Evolutionary conservation across 2,329 filamentous ascomycete genomes (phyloP).

Genomic region (Alternaria sp.): DNA sequence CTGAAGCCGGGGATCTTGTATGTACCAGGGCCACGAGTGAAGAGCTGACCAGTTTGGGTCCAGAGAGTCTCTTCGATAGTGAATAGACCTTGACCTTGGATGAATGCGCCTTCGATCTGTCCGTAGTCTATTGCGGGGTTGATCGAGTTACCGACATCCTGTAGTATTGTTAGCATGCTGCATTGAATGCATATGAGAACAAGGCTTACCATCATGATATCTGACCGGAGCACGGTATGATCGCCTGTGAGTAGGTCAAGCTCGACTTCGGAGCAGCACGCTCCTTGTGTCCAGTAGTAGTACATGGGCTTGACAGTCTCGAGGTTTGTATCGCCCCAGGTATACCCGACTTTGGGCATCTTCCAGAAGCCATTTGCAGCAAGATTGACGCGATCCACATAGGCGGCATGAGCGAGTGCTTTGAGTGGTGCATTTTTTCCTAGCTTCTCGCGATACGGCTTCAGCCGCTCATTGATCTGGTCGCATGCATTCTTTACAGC

Average conservation of each 20-base stretch:
- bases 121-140: conserved; percentile 82
- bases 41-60: conserved; percentile 70
- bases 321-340: conserved; percentile 68
- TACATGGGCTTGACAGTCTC: conserved; percentile 72
- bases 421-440: conserved; percentile 81
- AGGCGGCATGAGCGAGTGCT: conserved; percentile 85
- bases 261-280: conserved; percentile 87
- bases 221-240: conserved; percentile 85
- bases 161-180: conserved; percentile 8
- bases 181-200: not conserved
- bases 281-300: conserved; percentile 93
- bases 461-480: conserved; percentile 84
- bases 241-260: conserved; percentile 90
- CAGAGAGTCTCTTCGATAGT: conserved; percentile 77
- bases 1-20: conserved; percentile 92
- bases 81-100: conserved; percentile 81
- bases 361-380: conserved; percentile 97
- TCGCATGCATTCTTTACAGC: conserved; percentile 90
- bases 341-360: conserved; percentile 93
- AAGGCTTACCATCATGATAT: conserved; percentile 79
- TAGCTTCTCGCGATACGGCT: conserved; percentile 83
- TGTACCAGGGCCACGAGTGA: conserved; percentile 69
- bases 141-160: conserved; percentile 81
- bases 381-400: conserved; percentile 93
- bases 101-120: conserved; percentile 81